Conservation (phyloP, 192 early-diverging fungal genomes). For the Rhizophagus sp. region DNA sequence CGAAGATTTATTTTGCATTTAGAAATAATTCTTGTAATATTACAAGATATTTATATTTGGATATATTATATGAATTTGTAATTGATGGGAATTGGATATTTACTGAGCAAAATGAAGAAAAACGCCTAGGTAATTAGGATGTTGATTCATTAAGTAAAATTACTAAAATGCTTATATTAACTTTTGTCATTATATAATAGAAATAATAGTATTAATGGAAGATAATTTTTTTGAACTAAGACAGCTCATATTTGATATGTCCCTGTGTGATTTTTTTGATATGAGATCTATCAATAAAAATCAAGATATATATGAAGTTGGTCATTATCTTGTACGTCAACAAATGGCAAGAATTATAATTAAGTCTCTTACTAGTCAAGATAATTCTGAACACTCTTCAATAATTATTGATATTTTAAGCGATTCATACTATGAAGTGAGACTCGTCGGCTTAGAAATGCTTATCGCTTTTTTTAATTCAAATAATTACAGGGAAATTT, state of each 20-base stretch:
- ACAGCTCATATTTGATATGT: constrained; percentile 16
- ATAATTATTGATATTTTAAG: constrained; percentile 9
- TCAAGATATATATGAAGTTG: not conserved
- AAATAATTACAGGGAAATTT: not conserved
- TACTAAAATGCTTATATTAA: not conserved
- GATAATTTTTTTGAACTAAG: constrained; percentile 12
- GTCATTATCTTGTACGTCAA: not conserved
- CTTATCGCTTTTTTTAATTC: not conserved
- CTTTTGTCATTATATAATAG: not conserved
- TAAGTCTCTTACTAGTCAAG: not conserved
- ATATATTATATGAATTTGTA: constrained; percentile 26
- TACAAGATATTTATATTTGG: constrained; percentile 22
- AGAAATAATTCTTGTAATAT: constrained; percentile 1
- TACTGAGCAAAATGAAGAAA: not conserved
- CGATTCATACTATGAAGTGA: constrained; percentile 19
- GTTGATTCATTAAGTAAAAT: not conserved
- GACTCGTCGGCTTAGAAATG: not conserved
- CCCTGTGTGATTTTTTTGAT: not conserved
- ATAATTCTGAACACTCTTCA: not conserved
- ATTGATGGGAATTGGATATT: constrained; percentile 1
- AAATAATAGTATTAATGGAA: not conserved
- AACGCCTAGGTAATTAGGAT: not conserved
- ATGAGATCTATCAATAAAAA: not conserved
- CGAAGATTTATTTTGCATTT: not conserved
- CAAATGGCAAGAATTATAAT: constrained; percentile 18